Conservation (phyloP, 495 filamentous ascomycete species). For the Aspergillus homomorphus region DNA sequence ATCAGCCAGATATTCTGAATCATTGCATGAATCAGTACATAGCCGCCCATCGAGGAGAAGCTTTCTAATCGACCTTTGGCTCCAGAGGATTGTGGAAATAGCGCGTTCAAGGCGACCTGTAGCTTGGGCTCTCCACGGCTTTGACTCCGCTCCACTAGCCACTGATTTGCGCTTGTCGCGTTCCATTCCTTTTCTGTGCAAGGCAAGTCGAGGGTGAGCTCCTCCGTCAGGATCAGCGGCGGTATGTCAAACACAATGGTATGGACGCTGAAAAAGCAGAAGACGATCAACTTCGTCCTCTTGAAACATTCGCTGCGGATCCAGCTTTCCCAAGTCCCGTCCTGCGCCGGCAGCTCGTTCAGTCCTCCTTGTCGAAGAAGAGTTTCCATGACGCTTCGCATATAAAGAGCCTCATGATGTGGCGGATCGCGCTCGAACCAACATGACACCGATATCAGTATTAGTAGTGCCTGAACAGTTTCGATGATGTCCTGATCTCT, state of each 20-base stretch:
- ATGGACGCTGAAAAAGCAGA: conserved; percentile 50
- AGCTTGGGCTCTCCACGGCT: conserved; percentile 30
- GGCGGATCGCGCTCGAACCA: conserved; percentile 41
- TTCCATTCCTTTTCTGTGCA: conserved; percentile 45
- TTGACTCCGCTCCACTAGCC: conserved; percentile 30
- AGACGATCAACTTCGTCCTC: conserved; percentile 47
- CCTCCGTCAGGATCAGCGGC: conserved; percentile 56
- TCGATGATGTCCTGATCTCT: conserved; percentile 31
- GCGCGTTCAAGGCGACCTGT: conserved; percentile 32
- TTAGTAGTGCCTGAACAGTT: conserved; percentile 31
- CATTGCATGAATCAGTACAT: conserved; percentile 65
- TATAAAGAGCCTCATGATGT: conserved; percentile 32
- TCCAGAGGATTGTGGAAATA: conserved; percentile 25
- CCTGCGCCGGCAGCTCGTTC: conserved; percentile 31
- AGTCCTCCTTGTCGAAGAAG: conserved; percentile 33
- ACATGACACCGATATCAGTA: conserved; percentile 33
- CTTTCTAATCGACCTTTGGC: conserved; percentile 22
- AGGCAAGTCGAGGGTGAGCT: conserved; percentile 60
- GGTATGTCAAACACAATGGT: conserved; percentile 50
- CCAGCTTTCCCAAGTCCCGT: conserved; percentile 50
- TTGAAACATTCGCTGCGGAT: conserved; percentile 40
- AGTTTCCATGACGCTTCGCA: conserved; percentile 36
- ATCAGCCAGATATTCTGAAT: conserved; percentile 67
- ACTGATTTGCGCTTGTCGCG: conserved; percentile 24
- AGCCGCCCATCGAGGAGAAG: conserved; percentile 61